These are phyloP conservation scores for Flaveria ramosissima DNA, from an alignment of 129 eudicot genomes.

Conservation along the genomic window DNA sequence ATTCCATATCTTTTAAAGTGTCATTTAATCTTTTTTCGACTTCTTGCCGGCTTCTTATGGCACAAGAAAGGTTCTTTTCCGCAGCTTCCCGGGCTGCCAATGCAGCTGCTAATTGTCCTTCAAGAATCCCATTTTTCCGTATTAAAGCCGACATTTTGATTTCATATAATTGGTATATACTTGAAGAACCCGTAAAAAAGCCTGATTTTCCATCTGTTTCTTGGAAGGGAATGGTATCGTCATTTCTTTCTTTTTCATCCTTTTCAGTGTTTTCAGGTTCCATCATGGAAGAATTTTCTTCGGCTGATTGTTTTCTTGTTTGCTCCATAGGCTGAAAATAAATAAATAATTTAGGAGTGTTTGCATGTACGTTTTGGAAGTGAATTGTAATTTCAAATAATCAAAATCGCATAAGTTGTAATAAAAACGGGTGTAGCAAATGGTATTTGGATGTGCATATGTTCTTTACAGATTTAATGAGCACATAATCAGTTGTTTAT, in stretches of 20 bases:
- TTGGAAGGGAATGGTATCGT: conserved; percentile 41
- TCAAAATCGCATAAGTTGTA: background rate
- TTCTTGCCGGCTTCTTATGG: conserved; percentile 64
- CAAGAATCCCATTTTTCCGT: conserved; percentile 74
- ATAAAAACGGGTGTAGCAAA: background rate
- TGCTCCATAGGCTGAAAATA: conserved; percentile 60
- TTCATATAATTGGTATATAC: conserved; percentile 61
- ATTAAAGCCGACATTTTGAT: conserved; percentile 65
- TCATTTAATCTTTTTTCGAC: conserved; percentile 68
- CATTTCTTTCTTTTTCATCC: conserved; percentile 47
- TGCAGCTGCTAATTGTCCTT: conserved; percentile 86
- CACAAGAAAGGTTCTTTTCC: conserved; percentile 69
- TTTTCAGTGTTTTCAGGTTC: conserved; percentile 49
- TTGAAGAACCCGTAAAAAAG: conserved; percentile 47
- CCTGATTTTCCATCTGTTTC: conserved; percentile 61
- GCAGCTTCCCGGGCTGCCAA: conserved; percentile 76
- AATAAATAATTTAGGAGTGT: background rate
- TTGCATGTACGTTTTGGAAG: conserved; percentile 1
- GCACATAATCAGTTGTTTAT: too few relatives aligned
- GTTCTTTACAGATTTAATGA: background rate
- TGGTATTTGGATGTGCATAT: background rate
- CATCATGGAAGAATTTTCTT: conserved; percentile 41
- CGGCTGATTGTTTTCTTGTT: conserved; percentile 46
- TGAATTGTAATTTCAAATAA: background rate
- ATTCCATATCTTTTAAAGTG: conserved; percentile 64